These are phyloP conservation scores for Tulasnella sp. DNA, from an alignment of 768 basidiomycete species.

Conservation along the genomic window DNA sequence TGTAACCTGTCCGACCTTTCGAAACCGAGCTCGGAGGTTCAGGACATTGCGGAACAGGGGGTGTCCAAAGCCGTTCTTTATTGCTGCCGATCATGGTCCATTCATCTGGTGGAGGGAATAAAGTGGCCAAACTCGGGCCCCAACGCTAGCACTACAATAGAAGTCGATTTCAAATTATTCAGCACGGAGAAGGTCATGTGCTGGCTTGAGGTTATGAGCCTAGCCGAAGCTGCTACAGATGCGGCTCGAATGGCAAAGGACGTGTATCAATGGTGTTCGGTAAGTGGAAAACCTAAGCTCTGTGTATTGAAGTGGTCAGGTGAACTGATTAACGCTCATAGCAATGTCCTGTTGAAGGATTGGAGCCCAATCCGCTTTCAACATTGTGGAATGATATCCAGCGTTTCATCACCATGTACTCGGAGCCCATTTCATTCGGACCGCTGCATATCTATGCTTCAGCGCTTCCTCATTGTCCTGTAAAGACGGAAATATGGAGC, in stretches of 20 bases:
- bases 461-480: background rate
- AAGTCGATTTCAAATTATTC: background rate
- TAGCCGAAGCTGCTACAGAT: no score
- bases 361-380: background rate
- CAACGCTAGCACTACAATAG: no score
- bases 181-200: background rate
- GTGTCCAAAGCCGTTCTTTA: background rate
- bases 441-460: background rate
- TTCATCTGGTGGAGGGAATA: background rate
- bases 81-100: background rate
- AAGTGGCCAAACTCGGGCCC: background rate
- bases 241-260: no score
- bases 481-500: background rate
- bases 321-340: background rate
- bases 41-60: background rate
- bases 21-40: background rate
- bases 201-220: no score
- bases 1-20: background rate
- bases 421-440: background rate
- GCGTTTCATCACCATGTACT: background rate
- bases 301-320: background rate
- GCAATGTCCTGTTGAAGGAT: background rate
- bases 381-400: background rate
- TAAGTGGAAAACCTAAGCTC: no score
- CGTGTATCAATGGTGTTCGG: no score